A percentile compares a stretch with the other conserved stretches of the same genome.
Evolutionary conservation across 169 alveolate genomes (phyloP).

Genomic region (Neospora caninum): DNA sequence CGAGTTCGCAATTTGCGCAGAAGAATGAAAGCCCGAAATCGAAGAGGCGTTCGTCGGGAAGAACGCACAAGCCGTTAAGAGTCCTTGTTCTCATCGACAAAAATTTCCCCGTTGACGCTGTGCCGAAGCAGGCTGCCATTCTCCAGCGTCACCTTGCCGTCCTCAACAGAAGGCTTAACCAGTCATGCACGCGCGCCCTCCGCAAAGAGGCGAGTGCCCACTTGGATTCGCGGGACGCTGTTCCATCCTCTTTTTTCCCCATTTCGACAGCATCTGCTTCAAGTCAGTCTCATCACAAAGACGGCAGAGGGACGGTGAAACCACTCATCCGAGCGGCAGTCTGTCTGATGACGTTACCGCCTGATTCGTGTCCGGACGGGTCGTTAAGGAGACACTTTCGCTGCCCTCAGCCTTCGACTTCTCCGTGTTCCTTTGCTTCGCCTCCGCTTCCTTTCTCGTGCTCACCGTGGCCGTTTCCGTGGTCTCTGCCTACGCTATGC

Average conservation of each 20-base stretch:
- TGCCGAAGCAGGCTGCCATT: not conserved
- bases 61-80: not conserved
- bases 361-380: not conserved
- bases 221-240: not conserved
- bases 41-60: not conserved
- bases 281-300: too few species aligned
- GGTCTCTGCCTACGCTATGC: not conserved
- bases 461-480: not conserved
- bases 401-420: not conserved
- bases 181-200: not conserved
- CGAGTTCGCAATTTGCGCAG: not conserved
- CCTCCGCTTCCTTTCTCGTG: not conserved
- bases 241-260: not conserved
- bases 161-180: not conserved
- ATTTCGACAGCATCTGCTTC: too few species aligned
- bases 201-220: not conserved
- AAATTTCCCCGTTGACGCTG: not conserved
- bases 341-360: slow-evolving; percentile 21
- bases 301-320: not conserved
- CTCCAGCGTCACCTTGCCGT: not conserved
- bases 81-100: slow-evolving; percentile 1
- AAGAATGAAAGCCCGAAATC: not conserved
- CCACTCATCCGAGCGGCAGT: not conserved
- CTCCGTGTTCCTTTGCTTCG: not conserved
- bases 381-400: not conserved